Base-by-base conservation (phyloP, 148 eudicot species). In the Camellia sinensis region DNA sequence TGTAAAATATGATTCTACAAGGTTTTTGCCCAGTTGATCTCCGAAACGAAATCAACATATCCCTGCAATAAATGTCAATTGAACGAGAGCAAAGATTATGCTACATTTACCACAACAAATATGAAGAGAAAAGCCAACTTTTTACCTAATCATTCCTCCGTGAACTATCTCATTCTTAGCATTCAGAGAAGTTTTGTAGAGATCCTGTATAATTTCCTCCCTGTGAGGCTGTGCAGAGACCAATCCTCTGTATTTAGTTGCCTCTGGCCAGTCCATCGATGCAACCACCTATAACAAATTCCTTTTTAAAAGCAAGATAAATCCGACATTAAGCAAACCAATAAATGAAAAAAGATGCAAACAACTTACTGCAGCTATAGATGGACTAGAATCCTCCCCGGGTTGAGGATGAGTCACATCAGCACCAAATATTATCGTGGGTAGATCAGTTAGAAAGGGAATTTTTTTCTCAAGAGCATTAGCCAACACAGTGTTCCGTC, bases 331-430 rank as follows among this genome's bases (percentile, higher is more conserved):
- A 15, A 64, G 44, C n/a, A 45, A 62, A 44, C 17, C 15, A n/a
- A 22, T 18, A n/a, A 29, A 8, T 22, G 0, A 37, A 74, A 6
- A 29, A 57, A 37, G 22, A 44, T 29, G 59, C 18, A 59, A 3
- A 67, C 13, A 73, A 22, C 84, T 80, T 91, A 94, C 99, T 22
- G 98, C 98, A 60, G 98, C 98, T 4, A 96, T 91, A 11, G 99
- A 96, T 10, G 99, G 92, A 67, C 84, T 85, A 10, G 89, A 88
- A 76, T 92, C 99, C 80, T 96, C 99, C 71, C 99, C 99, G 1
- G 94, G 95, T 59, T 80, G 63, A 11, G 98, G 90, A 86, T 94
- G 99, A 29, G 99, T 93, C 2, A 96, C 98, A 89, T 96, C 98
- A 71, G 98, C 99, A 46, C 98, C 99, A 75, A 96, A 89, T 6